Percentiles rank a stretch among this genome's conserved stretches.
Evolutionary conservation across 2,329 filamentous ascomycete genomes (phyloP).

Genomic region (Xylaria sp.): DNA sequence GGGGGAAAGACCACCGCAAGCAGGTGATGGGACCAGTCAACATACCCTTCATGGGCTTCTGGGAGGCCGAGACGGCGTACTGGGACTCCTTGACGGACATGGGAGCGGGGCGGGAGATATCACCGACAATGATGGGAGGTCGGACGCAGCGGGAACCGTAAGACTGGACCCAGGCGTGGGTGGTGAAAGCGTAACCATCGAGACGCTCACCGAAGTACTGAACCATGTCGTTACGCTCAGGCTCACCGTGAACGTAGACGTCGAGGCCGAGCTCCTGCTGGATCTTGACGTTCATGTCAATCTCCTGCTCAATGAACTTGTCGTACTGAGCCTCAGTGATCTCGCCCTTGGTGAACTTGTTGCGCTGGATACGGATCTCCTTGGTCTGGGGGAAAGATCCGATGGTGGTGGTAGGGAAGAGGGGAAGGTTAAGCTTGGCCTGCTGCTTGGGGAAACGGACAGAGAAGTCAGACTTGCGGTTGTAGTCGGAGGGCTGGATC

Average conservation of each 20-base stretch:
- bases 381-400: constrained; percentile 99
- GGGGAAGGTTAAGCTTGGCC: constrained; percentile 84
- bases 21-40: constrained; percentile 98
- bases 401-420: constrained; percentile 99
- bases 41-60: constrained; percentile 99
- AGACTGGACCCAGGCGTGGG: constrained; percentile 96
- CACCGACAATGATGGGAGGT: constrained; percentile 96
- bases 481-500: constrained; percentile 78
- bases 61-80: constrained; percentile 92
- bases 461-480: constrained; percentile 87
- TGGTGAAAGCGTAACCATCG: constrained; percentile 96
- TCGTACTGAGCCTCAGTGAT: constrained; percentile 91
- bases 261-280: constrained; percentile 98
- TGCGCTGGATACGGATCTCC: constrained; percentile 93
- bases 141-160: constrained; percentile 98
- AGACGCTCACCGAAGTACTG: constrained; percentile 99
- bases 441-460: constrained; percentile 81
- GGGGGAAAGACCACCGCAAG: constrained; percentile 98
- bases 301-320: constrained; percentile 99
- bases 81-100: constrained; percentile 99
- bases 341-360: constrained; percentile 98
- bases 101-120: constrained; percentile 90
- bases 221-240: constrained; percentile 99
- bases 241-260: constrained; percentile 97
- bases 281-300: constrained; percentile 87